These are phyloP conservation scores for Boletus pseudopeckii DNA, from an alignment of 768 basidiomycete genomes.

Conservation along the genomic window DNA sequence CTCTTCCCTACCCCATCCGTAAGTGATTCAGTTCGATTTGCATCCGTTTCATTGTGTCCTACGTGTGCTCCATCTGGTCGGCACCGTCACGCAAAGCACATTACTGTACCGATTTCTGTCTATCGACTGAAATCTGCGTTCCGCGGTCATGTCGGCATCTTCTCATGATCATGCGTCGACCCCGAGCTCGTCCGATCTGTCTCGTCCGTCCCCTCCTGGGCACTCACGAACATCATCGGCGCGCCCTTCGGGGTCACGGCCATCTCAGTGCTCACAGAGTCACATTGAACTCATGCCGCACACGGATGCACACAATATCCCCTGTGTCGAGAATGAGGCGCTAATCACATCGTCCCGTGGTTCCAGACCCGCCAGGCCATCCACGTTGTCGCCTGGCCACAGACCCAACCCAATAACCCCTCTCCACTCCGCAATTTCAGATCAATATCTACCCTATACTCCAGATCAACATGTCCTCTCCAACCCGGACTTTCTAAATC, in stretches of 20 bases:
- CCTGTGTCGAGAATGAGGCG: conserved; percentile 39
- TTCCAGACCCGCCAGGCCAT: conserved; percentile 55
- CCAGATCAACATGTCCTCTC: conserved; percentile 45
- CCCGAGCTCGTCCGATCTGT: conserved; percentile 32
- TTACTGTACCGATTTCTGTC: conserved; percentile 27
- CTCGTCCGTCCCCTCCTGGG: conserved; percentile 29
- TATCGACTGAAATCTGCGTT: conserved; percentile 24
- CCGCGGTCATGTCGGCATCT: conserved; percentile 15
- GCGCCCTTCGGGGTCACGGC: conserved; percentile 19
- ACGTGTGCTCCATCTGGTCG: conserved; percentile 26
- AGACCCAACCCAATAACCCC: conserved; percentile 22
- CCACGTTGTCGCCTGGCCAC: conserved; percentile 45
- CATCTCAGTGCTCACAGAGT: conserved; percentile 24
- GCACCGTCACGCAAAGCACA: conserved; percentile 19
- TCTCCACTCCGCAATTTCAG: conserved; percentile 47
- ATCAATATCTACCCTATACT: conserved; percentile 36
- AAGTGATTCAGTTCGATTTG: conserved; percentile 27
- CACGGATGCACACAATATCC: conserved; percentile 24
- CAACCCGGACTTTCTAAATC: conserved; percentile 41
- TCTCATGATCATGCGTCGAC: conserved; percentile 15
- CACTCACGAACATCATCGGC: conserved; percentile 32
- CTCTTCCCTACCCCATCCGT: conserved; percentile 18
- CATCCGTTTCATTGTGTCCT: conserved; percentile 29
- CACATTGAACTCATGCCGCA: conserved; percentile 14
- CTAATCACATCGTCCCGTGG: conserved; percentile 41